Evolutionary conservation across 257 asterid genomes (phyloP), one percentile per base, ranked within the genome.

Genomic region (Gentiana dahurica): DNA sequence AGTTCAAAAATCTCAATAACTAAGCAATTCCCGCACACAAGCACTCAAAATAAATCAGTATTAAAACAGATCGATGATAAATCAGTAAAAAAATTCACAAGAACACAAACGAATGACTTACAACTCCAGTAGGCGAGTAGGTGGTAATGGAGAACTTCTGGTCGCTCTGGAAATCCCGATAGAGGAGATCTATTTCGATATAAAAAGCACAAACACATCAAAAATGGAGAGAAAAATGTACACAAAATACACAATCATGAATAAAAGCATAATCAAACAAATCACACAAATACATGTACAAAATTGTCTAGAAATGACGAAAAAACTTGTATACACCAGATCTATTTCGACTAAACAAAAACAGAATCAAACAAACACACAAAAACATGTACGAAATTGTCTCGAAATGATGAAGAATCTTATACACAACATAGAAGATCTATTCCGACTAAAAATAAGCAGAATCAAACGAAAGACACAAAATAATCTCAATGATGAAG

Each of bases 151-250:
- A 71, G 74, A 88, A 81, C 73, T 88, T 88, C 77, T 88, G 97
- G 79, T 88, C 97, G 61, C 70, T 77, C 75, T 85, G 89, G 68
- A 75, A 88, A 69, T 88, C 96, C 84, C 58, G 72, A 81, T 88
- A 63, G 67, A 87, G 66, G 66, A 87, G 90, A 82, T 87, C 96
- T 84, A 68, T 51, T 59, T 59, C 67, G 36, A 43, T 59, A 32
- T 4, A 45, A 54, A 24, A 24, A 24, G 24, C 24, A 24, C 24
- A 24, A 24, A 24, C 33, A 49, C 5, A 62, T 12, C 9, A 8
- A 8, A 5, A 52, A 52, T 24, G 24, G 24, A 24, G 24, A 24
- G 24, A 24, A 24, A 24, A 24, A 24, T 24, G 24, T 24, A 24
- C 24, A 24, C 24, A 24, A 24, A 24, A 24, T 24, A 24, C 24